These are phyloP conservation scores for Penicillium subrubescens DNA, from an alignment of 495 filamentous ascomycete species.

Conservation along the genomic window DNA sequence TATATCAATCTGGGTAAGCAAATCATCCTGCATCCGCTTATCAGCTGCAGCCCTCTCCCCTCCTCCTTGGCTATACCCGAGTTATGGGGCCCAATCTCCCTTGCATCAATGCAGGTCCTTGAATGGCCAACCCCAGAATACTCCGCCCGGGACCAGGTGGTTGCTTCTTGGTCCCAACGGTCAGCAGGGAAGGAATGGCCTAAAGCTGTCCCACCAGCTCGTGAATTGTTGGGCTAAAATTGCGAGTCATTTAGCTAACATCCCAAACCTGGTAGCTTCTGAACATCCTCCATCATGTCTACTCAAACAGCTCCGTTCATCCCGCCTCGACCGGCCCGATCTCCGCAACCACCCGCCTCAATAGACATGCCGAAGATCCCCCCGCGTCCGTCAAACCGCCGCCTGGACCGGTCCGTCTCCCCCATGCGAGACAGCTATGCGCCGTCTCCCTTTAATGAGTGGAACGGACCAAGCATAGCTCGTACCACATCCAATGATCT, in stretches of 20 bases:
- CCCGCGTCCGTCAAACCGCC: conserved; percentile 67
- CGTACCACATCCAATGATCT: conserved; percentile 52
- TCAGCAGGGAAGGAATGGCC: conserved; percentile 6
- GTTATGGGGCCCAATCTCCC: conserved; percentile 1
- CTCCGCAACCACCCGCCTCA: conserved; percentile 43
- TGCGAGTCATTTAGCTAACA: conserved; percentile 18
- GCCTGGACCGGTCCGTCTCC: conserved; percentile 74
- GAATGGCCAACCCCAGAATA: conserved; percentile 6
- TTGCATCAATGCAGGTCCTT: conserved; percentile 22
- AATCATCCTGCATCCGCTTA: conserved; percentile 22
- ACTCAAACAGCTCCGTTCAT: conserved; percentile 47
- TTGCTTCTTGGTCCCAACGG: not conserved
- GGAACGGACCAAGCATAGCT: conserved; percentile 45
- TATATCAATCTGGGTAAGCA: conserved; percentile 30
- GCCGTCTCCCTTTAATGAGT: conserved; percentile 82
- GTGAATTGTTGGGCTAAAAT: conserved; percentile 14
- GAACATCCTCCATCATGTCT: conserved; percentile 41
- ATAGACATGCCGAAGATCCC: conserved; percentile 57
- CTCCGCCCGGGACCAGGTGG: not conserved
- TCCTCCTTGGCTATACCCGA: conserved; percentile 10
- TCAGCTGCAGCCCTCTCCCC: conserved; percentile 17
- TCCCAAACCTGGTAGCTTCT: conserved; percentile 20
- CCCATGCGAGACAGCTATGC: conserved; percentile 77
- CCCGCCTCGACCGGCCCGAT: conserved; percentile 54
- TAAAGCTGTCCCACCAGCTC: conserved; percentile 12